Evolutionary conservation across 768 basidiomycete species (phyloP), one percentile per base, ranked within the genome.

Genomic region (Amanita rubescens): DNA sequence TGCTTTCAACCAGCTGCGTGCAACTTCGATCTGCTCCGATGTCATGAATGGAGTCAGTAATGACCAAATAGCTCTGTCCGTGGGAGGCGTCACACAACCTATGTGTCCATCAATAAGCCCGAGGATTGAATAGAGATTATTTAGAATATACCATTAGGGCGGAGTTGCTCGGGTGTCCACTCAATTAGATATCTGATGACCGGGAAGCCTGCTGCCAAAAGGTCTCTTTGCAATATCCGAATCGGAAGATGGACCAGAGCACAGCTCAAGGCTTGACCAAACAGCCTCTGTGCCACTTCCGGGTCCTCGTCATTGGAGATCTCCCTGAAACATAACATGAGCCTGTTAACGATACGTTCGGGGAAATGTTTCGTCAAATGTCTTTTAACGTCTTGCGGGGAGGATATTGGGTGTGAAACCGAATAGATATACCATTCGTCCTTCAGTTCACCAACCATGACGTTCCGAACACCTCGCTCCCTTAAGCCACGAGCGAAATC

Each of bases 391-490:
- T n/a, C n/a, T 85, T 86, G 8, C 19, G 72, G 66, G 8, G 70
- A 65, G 10, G 63, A 49, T 46, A 87, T 75, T 0, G 81, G 78
- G 62, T 87, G 80, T 3, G 85, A 79, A 58, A 88, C 81, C 12
- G 84, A 78, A 59, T 88, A 89, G 48, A 88, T 74, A 63, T 81
- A 86, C 86, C 87, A 89, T 64, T 90, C 87, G 59, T 89, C 85
- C 14, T 70, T 73, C 47, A 87, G 71, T 51, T 87, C 83, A 7
- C 88, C 87, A 15, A 84, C 67, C 47, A 82, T 69, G 54, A 90
- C 69, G 61, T 75, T 79, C 37, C 70, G 74, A 42, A 88, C 72
- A 2, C 87, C 86, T 17, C 78, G 81, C 17, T 71, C 76, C 43
- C 62, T 65, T 11, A 89, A 72, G 1, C 71, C 75, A 9, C 66